Evolutionary conservation across 2,329 filamentous ascomycete genomes (phyloP), one percentile per base, ranked within the genome.

Genomic region (Plectosphaerella sp.): DNA sequence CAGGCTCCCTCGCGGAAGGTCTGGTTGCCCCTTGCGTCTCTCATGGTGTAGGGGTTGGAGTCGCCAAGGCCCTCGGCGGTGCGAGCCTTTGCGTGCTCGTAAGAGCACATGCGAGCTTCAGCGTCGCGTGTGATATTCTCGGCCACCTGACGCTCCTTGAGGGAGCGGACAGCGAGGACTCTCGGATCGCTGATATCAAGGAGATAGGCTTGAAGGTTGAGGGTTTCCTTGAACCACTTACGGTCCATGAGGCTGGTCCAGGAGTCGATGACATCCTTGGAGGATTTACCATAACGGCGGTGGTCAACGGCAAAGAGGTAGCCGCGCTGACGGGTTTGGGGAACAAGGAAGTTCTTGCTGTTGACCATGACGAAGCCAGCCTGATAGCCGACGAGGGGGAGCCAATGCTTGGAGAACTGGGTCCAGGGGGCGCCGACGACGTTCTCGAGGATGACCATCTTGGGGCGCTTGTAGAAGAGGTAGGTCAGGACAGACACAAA

Each of bases 361-460:
- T 92, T 87, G 0, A 88, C 68, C 5, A 68, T 70, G 0, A 74
- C 57, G 47, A 72, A 75, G 0, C 63, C 61, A 1, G 77, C 77
- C 2, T 73, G 64, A 59, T 92, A 93, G 2, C 74, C 80, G 37
- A 83, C 57, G n/a, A 60, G 60, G 3, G 64, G 64, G 45, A 75
- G 69, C 60, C 68, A 72, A 9, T 63, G 54, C 0, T 61, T 52
- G n/a, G 70, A 66, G 36, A 83, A 76, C 4, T 72, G 59, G 0
- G 68, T 51, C 85, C 87, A 93, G 0, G 83, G 80, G 0, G 83
- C 82, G 9, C 60, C 66, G 1, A 62, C 64, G 1, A 93, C 86
- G 60, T 94, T 93, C 65, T 93, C 89, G 3, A 91, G 66, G 12
- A 93, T 74, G 9, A 91, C 73, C 11, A 91, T 71, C 2, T 74